Evolutionary conservation across 2,329 filamentous ascomycete species (phyloP).

Genomic region (Chrysoporthe deuterocubensis): DNA sequence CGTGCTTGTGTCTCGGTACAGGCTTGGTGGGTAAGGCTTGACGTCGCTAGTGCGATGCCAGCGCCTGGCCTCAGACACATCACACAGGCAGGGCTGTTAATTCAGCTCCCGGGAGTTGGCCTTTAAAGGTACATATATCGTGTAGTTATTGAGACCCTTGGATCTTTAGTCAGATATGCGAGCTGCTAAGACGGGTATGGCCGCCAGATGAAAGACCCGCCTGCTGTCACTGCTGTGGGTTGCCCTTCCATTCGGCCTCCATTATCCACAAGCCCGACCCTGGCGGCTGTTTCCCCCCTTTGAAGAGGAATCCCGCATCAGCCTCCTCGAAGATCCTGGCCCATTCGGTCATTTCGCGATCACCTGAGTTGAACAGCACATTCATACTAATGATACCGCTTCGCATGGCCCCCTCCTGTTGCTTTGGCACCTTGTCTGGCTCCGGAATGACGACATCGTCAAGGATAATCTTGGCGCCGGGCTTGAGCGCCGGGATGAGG

Average conservation of each 20-base stretch:
- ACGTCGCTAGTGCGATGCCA: too few relatives aligned
- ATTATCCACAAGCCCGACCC: constrained; percentile 10
- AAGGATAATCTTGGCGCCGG: constrained; percentile 34
- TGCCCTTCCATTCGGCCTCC: constrained; percentile 10
- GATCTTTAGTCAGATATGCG: background rate
- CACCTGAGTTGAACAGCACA: constrained; percentile 12
- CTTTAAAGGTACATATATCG: too few relatives aligned
- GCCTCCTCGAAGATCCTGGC: constrained; percentile 6
- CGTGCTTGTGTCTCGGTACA: too few relatives aligned
- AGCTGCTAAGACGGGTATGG: too few relatives aligned
- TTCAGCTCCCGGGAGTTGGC: too few relatives aligned
- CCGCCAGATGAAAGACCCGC: background rate
- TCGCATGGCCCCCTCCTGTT: background rate
- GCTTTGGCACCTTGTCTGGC: constrained; percentile 25
- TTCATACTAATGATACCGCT: constrained; percentile 13
- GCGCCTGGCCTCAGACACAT: too few relatives aligned
- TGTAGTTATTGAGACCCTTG: background rate
- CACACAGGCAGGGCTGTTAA: too few relatives aligned
- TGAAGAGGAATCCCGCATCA: constrained; percentile 7
- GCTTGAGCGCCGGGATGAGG: constrained; percentile 38
- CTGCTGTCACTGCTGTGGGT: background rate
- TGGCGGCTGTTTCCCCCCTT: constrained; percentile 2
- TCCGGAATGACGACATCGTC: constrained; percentile 35
- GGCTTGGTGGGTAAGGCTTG: too few relatives aligned
- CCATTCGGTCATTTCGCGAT: constrained; percentile 18